These are phyloP conservation scores for Rhizopus stolonifer DNA, from an alignment of 371 early-diverging fungal genomes.

Conservation along the genomic window DNA sequence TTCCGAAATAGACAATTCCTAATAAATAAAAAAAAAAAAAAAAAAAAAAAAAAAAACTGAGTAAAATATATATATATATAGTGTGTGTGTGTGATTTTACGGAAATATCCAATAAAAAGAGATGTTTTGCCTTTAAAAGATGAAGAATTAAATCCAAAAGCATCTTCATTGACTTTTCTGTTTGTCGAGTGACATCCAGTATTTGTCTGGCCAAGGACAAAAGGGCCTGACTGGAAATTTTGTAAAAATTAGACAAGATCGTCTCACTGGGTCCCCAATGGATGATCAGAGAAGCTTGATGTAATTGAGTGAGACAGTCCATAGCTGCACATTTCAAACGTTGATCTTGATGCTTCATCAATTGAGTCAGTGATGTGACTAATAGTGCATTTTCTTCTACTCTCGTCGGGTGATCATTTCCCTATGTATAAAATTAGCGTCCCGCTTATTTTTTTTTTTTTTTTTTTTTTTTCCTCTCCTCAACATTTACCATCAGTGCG, in stretches of 20 bases:
- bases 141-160: slow-evolving; percentile 64
- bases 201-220: slow-evolving; percentile 43
- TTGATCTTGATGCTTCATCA: slow-evolving; percentile 55
- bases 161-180: slow-evolving; percentile 46
- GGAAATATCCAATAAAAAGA: slow-evolving; percentile 45
- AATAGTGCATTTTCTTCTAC: slow-evolving; percentile 60
- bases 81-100: slow-evolving; percentile 14
- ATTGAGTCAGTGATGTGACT: slow-evolving; percentile 54
- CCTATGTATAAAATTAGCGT: not conserved
- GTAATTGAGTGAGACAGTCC: slow-evolving; percentile 62
- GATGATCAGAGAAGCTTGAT: slow-evolving; percentile 47
- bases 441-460: not conserved
- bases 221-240: slow-evolving; percentile 51
- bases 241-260: slow-evolving; percentile 61
- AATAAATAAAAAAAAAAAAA: slow-evolving; percentile 4
- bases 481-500: slow-evolving; percentile 22
- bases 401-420: slow-evolving; percentile 15
- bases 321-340: slow-evolving; percentile 62
- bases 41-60: not conserved
- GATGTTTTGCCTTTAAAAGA: slow-evolving; percentile 60
- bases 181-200: slow-evolving; percentile 46
- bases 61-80: too few relatives aligned
- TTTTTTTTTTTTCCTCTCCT: not conserved
- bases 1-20: slow-evolving; percentile 35
- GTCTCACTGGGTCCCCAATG: slow-evolving; percentile 57